phyloP scores from a whole-genome alignment of 202 grass and related monocot species.

The Zizania palustris region DNA sequence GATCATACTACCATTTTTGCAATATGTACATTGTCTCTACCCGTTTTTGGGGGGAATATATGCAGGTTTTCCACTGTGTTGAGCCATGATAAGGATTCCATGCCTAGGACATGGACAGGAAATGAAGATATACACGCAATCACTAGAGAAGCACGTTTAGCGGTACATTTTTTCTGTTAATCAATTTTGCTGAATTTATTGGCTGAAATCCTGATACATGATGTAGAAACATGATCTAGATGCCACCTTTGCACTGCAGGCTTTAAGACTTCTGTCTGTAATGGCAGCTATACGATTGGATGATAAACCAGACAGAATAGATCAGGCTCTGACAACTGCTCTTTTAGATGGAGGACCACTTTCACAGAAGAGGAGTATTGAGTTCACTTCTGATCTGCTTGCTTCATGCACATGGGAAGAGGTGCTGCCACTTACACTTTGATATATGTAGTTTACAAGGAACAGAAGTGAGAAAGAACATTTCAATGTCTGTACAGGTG shows the following conservation, averaged over 20 bases:
- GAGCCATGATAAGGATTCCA: conserved; percentile 68
- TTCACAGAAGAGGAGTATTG: conserved; percentile 49
- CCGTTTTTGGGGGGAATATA: conserved; percentile 10
- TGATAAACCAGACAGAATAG: conserved; percentile 79
- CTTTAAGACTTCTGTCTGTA: conserved; percentile 76
- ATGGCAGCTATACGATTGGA: conserved; percentile 69
- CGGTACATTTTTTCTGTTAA: conserved; percentile 45
- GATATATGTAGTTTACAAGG: conserved; percentile 12
- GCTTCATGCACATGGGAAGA: conserved; percentile 91
- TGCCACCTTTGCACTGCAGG: conserved; percentile 57
- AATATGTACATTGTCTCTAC: no score
- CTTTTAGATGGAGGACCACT: conserved; percentile 64
- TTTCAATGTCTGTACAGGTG: conserved; percentile 53
- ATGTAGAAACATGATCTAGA: conserved; percentile 31
- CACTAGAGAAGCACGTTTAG: conserved; percentile 77
- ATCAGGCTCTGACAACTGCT: conserved; percentile 50
- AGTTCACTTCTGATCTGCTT: conserved; percentile 58
- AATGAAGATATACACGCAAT: conserved; percentile 78
- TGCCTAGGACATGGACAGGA: conserved; percentile 84
- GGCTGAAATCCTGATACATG: conserved; percentile 8
- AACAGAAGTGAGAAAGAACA: conserved; percentile 19
- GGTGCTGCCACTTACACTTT: conserved; percentile 41
- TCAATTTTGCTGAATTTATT: conserved; percentile 5
- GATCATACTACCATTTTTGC: neutral
- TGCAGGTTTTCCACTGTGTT: conserved; percentile 82